These are phyloP conservation scores for Boehmeria nivea DNA, from an alignment of 306 rosid genomes.

Conservation along the genomic window DNA sequence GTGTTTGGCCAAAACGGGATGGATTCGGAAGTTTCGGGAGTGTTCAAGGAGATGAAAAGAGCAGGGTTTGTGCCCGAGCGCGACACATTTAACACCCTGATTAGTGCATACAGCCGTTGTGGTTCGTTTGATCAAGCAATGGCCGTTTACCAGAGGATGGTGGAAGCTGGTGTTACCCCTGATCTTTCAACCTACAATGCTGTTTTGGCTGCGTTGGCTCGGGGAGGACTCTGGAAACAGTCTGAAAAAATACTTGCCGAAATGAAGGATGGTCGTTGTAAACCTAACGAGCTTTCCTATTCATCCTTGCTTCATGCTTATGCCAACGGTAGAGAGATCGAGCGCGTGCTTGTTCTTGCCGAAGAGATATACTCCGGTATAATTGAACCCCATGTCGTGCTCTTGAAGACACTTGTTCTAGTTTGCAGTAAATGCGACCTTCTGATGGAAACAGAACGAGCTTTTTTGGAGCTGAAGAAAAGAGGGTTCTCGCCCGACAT, in stretches of 20 bases:
- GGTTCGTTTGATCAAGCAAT: conserved; percentile 83
- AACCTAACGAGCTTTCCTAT: conserved; percentile 76
- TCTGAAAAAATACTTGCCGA: conserved; percentile 77
- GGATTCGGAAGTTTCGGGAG: conserved; percentile 76
- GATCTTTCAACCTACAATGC: conserved; percentile 88
- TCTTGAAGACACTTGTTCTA: conserved; percentile 84
- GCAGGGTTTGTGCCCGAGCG: conserved; percentile 93
- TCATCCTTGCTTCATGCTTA: conserved; percentile 88
- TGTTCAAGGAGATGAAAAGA: conserved; percentile 86
- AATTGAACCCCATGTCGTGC: conserved; percentile 59
- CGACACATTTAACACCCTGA: conserved; percentile 81
- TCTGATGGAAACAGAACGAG: conserved; percentile 64
- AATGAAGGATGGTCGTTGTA: conserved; percentile 71
- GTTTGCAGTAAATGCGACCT: conserved; percentile 81
- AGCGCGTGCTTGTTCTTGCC: conserved; percentile 55
- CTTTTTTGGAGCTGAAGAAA: conserved; percentile 57
- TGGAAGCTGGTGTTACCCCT: conserved; percentile 80
- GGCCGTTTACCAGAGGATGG: conserved; percentile 68
- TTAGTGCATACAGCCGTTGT: conserved; percentile 88
- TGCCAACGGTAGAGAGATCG: conserved; percentile 80
- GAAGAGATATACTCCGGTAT: conserved; percentile 67
- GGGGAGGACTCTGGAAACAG: conserved; percentile 90
- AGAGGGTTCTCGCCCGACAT: conserved; percentile 69
- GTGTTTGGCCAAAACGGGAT: conserved; percentile 90
- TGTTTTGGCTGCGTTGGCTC: conserved; percentile 85